Evolutionary conservation across 1,284 basidiomycete species (phyloP).

Genomic region (Thelephora terrestris): DNA sequence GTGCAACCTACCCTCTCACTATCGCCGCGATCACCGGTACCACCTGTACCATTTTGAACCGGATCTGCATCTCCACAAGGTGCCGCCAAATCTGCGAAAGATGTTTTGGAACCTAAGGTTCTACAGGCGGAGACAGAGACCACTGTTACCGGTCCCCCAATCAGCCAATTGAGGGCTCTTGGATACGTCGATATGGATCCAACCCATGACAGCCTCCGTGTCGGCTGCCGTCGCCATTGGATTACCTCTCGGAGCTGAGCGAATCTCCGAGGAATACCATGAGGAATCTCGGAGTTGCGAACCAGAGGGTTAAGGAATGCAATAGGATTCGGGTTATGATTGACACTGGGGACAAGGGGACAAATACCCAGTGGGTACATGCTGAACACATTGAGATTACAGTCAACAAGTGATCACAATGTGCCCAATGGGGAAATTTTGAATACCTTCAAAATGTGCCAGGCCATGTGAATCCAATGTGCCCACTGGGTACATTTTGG

Average conservation of each 20-base stretch:
- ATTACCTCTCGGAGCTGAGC: constrained; percentile 30
- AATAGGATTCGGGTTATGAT: constrained; percentile 88
- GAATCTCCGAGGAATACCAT: too few species aligned
- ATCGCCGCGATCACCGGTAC: constrained; percentile 96
- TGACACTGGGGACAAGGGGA: too few species aligned
- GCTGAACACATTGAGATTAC: too few species aligned
- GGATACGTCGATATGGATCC: too few species aligned
- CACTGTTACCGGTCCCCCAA: constrained; percentile 82
- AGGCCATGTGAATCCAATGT: too few species aligned
- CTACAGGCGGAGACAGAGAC: constrained; percentile 83
- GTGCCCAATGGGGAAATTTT: too few species aligned
- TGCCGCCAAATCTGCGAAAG: constrained; percentile 90
- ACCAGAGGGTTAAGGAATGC: constrained; percentile 98
- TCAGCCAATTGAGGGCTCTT: constrained; percentile 75
- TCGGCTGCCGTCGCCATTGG: constrained; percentile 78
- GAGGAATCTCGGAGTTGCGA: constrained; percentile 91
- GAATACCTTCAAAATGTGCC: too few species aligned
- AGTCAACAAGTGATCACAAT: too few species aligned
- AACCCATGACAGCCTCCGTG: constrained; percentile 92
- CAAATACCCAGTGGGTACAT: too few species aligned
- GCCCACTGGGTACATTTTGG: too few species aligned
- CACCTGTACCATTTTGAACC: constrained; percentile 81
- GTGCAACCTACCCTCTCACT: constrained; percentile 94
- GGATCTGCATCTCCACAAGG: constrained; percentile 89
- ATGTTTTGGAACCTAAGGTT: constrained; percentile 85